Base-by-base conservation (phyloP, 805 yeast genomes). In the Clavispora vitiphila region DNA sequence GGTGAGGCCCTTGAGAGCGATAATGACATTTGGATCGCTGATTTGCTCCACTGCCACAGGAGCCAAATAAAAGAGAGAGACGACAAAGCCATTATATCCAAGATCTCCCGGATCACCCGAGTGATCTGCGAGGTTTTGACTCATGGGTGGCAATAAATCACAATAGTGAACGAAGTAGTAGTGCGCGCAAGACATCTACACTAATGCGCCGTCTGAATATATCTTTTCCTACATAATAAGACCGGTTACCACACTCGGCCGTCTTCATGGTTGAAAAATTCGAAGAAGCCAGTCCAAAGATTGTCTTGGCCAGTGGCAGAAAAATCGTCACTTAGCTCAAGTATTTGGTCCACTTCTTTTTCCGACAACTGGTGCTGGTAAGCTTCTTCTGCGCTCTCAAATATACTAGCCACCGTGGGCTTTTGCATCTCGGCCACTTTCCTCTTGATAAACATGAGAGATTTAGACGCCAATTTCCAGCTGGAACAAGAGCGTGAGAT, bases 1-100 rank as follows among this genome's bases (percentile, higher is more conserved):
- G 58, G 83, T 58, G 38, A 90, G 61, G 8, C 85, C 78, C 57
- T 85, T 89, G 68, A 89, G 83, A n/a, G 81, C 67, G 9, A 89
- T 66, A 34, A 76, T 74, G 42, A 84, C 60, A 35, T 73, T 73
- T 8, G 85, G 78, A 37, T 60, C 60, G 10, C 43, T 26, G 20
- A 69, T 44, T 5, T 39, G 34, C 11, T 57, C 52, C 3, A 60
- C 53, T 50, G 87, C 91, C 1, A 96, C 95, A 5, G 81, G 60
- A 3, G 93, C 95, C 11, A 87, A 75, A 60, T 86, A 89, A 56
- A 81, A 81, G 41, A 87, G 61, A 1, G 95, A 47, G 15, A 53
- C 54, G 10, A 42, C 42, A 26, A 51, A 53, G 4, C 47, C 55
- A 38, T 51, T 53, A 29, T 51, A 47, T 19, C 56, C 56, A 15